A percentile compares a stretch with the other conserved stretches of the same genome.
phyloP scores from a whole-genome alignment of 2,329 filamentous ascomycete genomes.

The Fusarium coicis region DNA sequence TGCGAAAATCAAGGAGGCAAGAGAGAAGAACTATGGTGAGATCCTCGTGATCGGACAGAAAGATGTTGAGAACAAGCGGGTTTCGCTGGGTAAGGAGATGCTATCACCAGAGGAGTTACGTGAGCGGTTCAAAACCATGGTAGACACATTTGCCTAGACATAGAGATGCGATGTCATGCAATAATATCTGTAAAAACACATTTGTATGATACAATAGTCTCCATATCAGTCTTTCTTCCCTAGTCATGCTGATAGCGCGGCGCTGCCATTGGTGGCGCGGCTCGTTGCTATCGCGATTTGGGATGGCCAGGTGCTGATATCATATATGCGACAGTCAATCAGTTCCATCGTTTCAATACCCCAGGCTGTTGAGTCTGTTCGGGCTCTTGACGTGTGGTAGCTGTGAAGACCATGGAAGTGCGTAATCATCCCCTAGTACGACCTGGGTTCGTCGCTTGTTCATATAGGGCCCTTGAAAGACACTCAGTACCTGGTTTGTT shows the following conservation, averaged over 20 bases:
- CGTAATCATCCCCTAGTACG: slow-evolving; percentile 29
- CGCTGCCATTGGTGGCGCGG: not conserved
- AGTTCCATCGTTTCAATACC: not conserved
- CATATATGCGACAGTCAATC: not conserved
- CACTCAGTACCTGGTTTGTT: slow-evolving; percentile 13
- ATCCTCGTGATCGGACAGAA: slow-evolving; percentile 78
- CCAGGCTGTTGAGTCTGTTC: not conserved
- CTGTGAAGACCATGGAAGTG: not conserved
- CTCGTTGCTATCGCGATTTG: slow-evolving; percentile 7
- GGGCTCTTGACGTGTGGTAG: not conserved
- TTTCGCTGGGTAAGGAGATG: slow-evolving; percentile 57
- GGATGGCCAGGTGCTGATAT: not conserved
- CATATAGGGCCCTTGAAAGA: slow-evolving; percentile 32
- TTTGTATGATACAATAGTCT: slow-evolving; percentile 8
- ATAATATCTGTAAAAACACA: slow-evolving; percentile 8
- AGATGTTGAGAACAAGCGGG: slow-evolving; percentile 68
- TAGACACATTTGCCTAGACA: slow-evolving; percentile 59
- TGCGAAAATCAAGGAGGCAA: slow-evolving; percentile 79
- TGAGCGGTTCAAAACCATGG: slow-evolving; percentile 57
- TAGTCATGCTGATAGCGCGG: slow-evolving; percentile 10
- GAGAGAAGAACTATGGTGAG: slow-evolving; percentile 75
- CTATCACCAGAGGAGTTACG: slow-evolving; percentile 59
- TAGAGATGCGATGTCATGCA: slow-evolving; percentile 3
- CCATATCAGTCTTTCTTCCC: not conserved
- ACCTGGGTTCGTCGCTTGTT: slow-evolving; percentile 28